Evolutionary conservation across 305 asterid genomes (phyloP).

Genomic region (Withania somnifera): DNA sequence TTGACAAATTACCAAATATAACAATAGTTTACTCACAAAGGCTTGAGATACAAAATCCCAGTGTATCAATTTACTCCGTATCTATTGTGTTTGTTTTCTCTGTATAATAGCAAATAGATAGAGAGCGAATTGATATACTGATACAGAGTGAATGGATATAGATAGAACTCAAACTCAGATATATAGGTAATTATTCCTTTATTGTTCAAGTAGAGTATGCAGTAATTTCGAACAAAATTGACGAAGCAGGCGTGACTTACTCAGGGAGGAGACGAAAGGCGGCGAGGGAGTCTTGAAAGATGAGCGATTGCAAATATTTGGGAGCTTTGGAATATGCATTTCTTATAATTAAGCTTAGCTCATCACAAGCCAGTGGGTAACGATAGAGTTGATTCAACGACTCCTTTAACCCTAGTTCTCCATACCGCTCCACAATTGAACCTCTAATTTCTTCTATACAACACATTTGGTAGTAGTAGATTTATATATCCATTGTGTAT

Average conservation of each 20-base stretch:
- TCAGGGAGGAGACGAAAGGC: constrained; percentile 69
- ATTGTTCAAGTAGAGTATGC: too few relatives aligned
- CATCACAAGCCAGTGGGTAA: constrained; percentile 46
- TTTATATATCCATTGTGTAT: too few relatives aligned
- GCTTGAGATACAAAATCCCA: too few relatives aligned
- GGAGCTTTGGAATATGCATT: constrained; percentile 39
- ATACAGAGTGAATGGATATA: too few relatives aligned
- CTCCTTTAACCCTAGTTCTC: constrained; percentile 35
- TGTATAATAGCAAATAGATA: too few relatives aligned
- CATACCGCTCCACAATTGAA: constrained; percentile 28
- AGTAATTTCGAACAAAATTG: background rate
- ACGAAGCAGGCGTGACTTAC: constrained; percentile 15
- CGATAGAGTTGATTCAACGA: constrained; percentile 31
- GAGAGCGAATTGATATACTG: too few relatives aligned
- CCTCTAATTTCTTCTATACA: background rate
- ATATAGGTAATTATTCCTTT: too few relatives aligned
- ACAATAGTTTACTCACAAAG: too few relatives aligned
- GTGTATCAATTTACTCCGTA: too few relatives aligned
- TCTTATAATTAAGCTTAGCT: constrained; percentile 48
- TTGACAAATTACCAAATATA: too few relatives aligned
- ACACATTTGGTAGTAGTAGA: background rate
- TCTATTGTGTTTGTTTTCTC: too few relatives aligned
- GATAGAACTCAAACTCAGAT: too few relatives aligned
- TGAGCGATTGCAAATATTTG: constrained; percentile 44
- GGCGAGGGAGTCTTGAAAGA: constrained; percentile 54